A percentile compares a stretch with the other conserved stretches of the same genome.
These are phyloP conservation scores for Pythium sukuiense DNA, from an alignment of 352 stramenopile genomes.

Conservation along the genomic window DNA sequence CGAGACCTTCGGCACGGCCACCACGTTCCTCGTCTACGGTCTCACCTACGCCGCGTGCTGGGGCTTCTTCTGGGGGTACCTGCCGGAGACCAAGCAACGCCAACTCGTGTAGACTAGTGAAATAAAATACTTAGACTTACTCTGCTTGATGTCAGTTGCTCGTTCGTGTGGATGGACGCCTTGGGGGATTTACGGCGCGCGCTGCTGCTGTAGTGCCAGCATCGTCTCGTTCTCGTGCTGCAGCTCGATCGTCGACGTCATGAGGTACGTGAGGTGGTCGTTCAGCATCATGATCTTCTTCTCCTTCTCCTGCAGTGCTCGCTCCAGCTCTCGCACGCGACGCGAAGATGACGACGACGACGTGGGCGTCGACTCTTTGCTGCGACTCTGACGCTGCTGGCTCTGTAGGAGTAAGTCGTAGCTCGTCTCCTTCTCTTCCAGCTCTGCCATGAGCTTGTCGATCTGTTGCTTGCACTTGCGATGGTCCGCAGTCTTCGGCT, in stretches of 20 bases:
- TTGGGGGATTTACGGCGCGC: neutral
- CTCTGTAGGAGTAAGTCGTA: conserved; percentile 37
- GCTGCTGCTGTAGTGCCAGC: conserved; percentile 19
- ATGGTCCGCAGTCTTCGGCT: conserved; percentile 34
- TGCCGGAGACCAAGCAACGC: conserved; percentile 80
- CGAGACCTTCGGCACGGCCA: conserved; percentile 55
- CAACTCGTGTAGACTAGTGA: conserved; percentile 49
- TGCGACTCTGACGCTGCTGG: neutral
- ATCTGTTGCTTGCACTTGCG: conserved; percentile 31
- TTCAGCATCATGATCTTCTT: conserved; percentile 84
- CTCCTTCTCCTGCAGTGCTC: conserved; percentile 57
- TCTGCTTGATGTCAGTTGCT: neutral
- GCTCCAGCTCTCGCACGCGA: conserved; percentile 53
- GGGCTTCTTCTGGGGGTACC: conserved; percentile 62
- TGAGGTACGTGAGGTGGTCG: conserved; percentile 83
- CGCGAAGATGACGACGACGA: conserved; percentile 30
- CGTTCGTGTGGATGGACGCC: too few relatives aligned
- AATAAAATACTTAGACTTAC: conserved; percentile 8
- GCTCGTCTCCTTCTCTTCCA: conserved; percentile 56
- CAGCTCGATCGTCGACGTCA: conserved; percentile 73
- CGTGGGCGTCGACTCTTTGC: conserved; percentile 19
- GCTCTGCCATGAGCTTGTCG: conserved; percentile 43
- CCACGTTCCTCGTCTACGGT: conserved; percentile 71
- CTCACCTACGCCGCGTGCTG: conserved; percentile 67
- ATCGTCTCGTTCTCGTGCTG: conserved; percentile 71